Percentiles rank a stretch among this genome's conserved stretches.
phyloP scores from a whole-genome alignment of 176 grass and related monocot genomes.

The Tillandsia fasciculata region DNA sequence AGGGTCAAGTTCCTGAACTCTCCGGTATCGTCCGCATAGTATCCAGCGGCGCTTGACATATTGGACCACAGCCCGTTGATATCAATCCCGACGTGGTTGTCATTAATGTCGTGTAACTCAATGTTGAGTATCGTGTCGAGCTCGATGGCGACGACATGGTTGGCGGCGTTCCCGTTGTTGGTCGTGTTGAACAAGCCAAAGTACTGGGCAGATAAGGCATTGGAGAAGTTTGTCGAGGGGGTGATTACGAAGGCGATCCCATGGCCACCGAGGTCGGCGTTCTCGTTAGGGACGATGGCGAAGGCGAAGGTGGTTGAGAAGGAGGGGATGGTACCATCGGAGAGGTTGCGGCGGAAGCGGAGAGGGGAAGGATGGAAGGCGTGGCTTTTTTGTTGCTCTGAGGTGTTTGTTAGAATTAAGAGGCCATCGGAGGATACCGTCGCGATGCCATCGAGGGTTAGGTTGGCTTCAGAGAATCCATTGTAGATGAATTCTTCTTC shows the following conservation, averaged over 20 bases:
- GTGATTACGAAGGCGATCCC: background rate
- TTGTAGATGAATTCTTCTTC: constrained; percentile 27
- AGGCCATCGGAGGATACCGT: constrained; percentile 25
- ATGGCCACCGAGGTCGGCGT: background rate
- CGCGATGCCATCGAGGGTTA: constrained; percentile 24
- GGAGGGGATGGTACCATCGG: background rate
- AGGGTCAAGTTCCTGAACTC: background rate
- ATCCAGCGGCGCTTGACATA: background rate
- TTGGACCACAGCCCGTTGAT: background rate
- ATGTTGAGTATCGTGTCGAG: background rate
- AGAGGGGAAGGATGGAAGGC: constrained; percentile 28
- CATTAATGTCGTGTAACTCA: constrained; percentile 3
- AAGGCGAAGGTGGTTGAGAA: background rate
- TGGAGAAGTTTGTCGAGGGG: constrained; percentile 3
- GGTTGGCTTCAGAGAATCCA: constrained; percentile 24
- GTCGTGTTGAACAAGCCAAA: background rate
- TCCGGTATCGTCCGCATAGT: constrained; percentile 6
- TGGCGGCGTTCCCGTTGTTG: background rate
- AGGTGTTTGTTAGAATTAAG: constrained; percentile 56
- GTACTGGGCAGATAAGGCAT: background rate
- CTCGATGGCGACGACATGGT: constrained; percentile 6
- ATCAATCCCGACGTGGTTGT: constrained; percentile 16
- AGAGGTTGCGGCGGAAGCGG: background rate
- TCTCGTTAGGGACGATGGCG: background rate
- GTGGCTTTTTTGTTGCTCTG: constrained; percentile 22